phyloP scores from a whole-genome alignment of 345 rosid genomes.

The Gossypium arboreum region DNA sequence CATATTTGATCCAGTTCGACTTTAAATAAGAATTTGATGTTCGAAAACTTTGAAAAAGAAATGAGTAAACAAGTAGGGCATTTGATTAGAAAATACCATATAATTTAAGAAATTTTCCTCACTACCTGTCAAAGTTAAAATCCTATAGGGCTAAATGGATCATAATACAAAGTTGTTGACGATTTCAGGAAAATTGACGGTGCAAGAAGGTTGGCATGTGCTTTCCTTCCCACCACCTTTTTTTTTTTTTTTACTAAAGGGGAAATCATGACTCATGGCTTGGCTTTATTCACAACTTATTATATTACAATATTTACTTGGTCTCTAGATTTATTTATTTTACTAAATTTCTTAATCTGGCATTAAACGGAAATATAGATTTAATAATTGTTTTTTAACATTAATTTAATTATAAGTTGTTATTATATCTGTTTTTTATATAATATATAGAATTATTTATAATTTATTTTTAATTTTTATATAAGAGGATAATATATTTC shows the following conservation, averaged over 20 bases:
- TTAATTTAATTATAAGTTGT: no score
- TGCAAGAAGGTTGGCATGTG: conserved; percentile 39
- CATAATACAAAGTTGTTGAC: conserved; percentile 7
- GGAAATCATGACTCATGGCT: conserved; percentile 30
- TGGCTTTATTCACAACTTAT: conserved; percentile 27
- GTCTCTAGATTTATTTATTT: conserved; percentile 13
- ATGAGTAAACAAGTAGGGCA: background rate
- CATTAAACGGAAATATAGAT: background rate
- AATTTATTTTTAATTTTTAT: rapidly evolving
- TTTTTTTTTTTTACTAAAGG: conserved; percentile 34
- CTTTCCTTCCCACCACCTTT: conserved; percentile 35
- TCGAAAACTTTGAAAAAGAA: background rate
- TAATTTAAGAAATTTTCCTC: background rate
- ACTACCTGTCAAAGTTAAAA: background rate
- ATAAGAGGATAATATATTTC: no score
- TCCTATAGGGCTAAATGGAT: background rate
- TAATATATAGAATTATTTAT: no score
- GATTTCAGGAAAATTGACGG: conserved; percentile 18
- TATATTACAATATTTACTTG: background rate
- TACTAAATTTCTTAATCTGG: conserved; percentile 20
- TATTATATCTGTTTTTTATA: no score
- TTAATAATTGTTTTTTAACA: background rate
- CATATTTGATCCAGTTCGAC: no score
- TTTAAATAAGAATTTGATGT: no score
- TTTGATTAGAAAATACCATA: background rate